A percentile compares a stretch with the other conserved stretches of the same genome.
phyloP scores from a whole-genome alignment of 2,329 filamentous ascomycete species.

The Phialophora tarda region DNA sequence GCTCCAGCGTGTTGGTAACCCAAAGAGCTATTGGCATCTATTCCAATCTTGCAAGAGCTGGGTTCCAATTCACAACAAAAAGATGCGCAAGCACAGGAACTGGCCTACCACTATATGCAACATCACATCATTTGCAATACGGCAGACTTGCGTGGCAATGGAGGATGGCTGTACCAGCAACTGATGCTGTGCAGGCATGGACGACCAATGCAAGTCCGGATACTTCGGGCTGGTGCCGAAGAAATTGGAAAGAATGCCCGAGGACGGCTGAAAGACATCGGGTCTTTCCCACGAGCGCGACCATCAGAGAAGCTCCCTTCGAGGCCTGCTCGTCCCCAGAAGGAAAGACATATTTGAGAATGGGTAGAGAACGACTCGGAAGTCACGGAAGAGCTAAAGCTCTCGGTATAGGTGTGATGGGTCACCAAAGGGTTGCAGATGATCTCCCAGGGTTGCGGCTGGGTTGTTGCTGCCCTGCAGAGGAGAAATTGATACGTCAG shows the following conservation, averaged over 20 bases:
- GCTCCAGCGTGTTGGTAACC: background rate
- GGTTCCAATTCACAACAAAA: background rate
- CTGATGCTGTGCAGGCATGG: background rate
- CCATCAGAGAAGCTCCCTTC: background rate
- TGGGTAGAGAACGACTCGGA: background rate
- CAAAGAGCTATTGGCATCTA: background rate
- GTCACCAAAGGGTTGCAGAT: background rate
- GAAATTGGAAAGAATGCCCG: background rate
- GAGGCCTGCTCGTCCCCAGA: background rate
- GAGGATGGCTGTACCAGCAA: background rate
- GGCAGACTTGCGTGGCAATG: background rate
- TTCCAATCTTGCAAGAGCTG: background rate
- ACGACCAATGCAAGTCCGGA: background rate
- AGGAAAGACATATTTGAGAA: background rate
- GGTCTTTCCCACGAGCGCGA: background rate
- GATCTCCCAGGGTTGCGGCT: constrained; percentile 9
- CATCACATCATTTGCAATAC: background rate
- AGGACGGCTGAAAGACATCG: background rate
- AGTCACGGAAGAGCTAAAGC: background rate
- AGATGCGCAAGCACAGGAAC: background rate
- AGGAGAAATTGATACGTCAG: constrained; percentile 27
- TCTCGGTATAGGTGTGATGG: background rate
- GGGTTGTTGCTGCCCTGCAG: constrained; percentile 20
- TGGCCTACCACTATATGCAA: background rate
- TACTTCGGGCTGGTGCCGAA: background rate